Base-by-base conservation (phyloP, 441 rosid species). In the Bruguiera hainesii region DNA sequence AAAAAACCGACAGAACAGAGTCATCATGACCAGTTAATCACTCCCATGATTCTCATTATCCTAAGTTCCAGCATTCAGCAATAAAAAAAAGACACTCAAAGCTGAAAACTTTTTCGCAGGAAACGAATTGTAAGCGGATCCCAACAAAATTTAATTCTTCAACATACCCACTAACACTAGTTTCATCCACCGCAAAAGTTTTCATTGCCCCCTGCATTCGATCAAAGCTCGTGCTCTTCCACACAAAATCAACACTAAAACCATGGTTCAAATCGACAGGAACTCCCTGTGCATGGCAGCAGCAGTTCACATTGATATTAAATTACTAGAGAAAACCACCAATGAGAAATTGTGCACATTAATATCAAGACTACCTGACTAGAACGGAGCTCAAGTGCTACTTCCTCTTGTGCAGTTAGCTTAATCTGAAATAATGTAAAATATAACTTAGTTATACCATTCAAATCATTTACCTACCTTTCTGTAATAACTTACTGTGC, bases 201-300 rank as follows among this genome's bases (percentile, higher is more conserved):
- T 96, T 93, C 98, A 96, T 90, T 64, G 99, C 99, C 56, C 96
- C 97, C 76, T 93, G 98, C 98, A 90, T 90, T 71, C 99, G 81
- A 76, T 96, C 99, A 81, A 93, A 96, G 78, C 97, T 96, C 49
- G 99, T 90, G 77, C 99, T 96, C 84, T 93, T 90, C 98, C 99
- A 93, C 57, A 96, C 99, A 81, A 96, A 96, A 81, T 96, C 99
- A 77, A 96, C 99, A 80, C 97, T 90, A 52, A 90, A 84, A 23
- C 98, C 98, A 77, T 96, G 99, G 79, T 79, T 90, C 69, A 90
- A 79, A 74, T 96, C 98, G 71, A 87, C 83, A 64, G 99, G 99
- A 78, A 88, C 97, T 48, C 97, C 97, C 99, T 96, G 77, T 68
- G 75, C 56, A 68, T 31, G 74, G 30, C 42, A 71, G 60, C 19